Percentiles rank a stretch among this genome's conserved stretches.
Conservation (phyloP, 495 filamentous ascomycete genomes). For the Xylaria sp. region DNA sequence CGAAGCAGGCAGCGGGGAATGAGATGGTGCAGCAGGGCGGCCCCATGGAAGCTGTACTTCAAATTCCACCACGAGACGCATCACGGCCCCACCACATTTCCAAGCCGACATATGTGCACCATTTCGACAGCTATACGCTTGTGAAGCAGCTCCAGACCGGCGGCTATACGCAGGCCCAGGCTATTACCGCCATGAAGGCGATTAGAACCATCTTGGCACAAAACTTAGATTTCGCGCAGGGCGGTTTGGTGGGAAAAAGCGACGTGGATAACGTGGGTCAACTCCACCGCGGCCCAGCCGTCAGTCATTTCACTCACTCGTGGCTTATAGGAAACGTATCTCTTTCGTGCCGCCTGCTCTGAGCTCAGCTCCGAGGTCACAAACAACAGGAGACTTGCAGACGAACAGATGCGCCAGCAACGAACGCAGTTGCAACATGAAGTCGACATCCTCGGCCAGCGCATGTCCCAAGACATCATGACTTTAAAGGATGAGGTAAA, state of each 20-base stretch:
- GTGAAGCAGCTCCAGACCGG: conserved; percentile 75
- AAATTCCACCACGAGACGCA: conserved; percentile 55
- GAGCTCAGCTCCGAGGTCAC: conserved; percentile 86
- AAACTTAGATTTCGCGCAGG: conserved; percentile 80
- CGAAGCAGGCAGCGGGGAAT: conserved; percentile 29
- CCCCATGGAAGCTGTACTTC: conserved; percentile 70
- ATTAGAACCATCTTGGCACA: conserved; percentile 75
- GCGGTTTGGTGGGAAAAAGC: conserved; percentile 76
- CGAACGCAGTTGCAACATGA: conserved; percentile 88
- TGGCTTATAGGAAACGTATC: conserved; percentile 71
- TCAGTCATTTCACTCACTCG: conserved; percentile 6
- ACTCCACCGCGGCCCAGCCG: not conserved
- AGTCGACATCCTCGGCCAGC: conserved; percentile 87
- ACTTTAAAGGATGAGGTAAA: conserved; percentile 88
- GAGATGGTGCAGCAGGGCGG: conserved; percentile 46
- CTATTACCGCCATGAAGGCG: conserved; percentile 86
- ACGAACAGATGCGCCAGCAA: conserved; percentile 77
- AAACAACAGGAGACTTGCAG: conserved; percentile 63
- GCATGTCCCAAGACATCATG: conserved; percentile 78
- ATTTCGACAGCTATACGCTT: conserved; percentile 92
- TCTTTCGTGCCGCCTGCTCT: conserved; percentile 92
- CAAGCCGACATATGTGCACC: conserved; percentile 84
- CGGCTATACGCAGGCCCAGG: conserved; percentile 73
- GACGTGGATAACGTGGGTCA: conserved; percentile 72
- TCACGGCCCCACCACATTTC: conserved; percentile 63